Evolutionary conservation across 2,329 filamentous ascomycete species (phyloP), one percentile per base, ranked within the genome.

Genomic region (Periconia digitata): DNA sequence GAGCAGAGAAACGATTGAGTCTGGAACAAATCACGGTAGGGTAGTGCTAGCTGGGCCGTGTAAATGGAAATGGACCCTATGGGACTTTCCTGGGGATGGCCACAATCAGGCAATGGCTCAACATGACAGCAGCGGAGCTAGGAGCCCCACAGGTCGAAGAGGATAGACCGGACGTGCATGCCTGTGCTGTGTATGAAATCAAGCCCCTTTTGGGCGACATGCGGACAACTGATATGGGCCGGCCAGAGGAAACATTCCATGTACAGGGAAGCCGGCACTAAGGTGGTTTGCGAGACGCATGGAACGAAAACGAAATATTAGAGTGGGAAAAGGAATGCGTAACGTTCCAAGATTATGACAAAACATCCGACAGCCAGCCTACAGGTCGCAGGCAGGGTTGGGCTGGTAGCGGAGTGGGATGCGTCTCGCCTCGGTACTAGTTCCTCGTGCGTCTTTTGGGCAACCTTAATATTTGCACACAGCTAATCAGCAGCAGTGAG

Each of bases 281-380:
- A 55, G 55, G 62, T 48, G 62, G 46, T 66, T 66, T 40, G 18
- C 13, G n/a, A n/a, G n/a, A 22, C 21, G 59, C 46, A 61, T 51
- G 53, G 55, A 57, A 51, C 23, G 37, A 51, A 44, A 53, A 44
- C 50, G 47, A 47, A 40, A 24, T 37, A 20, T 32, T 40, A 44
- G 54, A 51, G 47, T 13, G n/a, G 27, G n/a, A 32, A 27, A 32
- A 32, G n/a, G 27, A 32, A 15, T 32, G 27, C 10, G 27, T 32
- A 32, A 15, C 27, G n/a, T 10, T 32, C 10, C 27, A 32, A 32
- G 12, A 15, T 15, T 13, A 5, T 32, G 10, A 10, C 27, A 10
- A n/a, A n/a, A n/a, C n/a, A n/a, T n/a, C n/a, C n/a, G n/a, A n/a
- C n/a, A n/a, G n/a, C n/a, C n/a, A n/a, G n/a, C n/a, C n/a, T n/a